Evolutionary conservation across 257 asterid genomes (phyloP), one percentile per base, ranked within the genome.

Genomic region (Nicotiana undulata): DNA sequence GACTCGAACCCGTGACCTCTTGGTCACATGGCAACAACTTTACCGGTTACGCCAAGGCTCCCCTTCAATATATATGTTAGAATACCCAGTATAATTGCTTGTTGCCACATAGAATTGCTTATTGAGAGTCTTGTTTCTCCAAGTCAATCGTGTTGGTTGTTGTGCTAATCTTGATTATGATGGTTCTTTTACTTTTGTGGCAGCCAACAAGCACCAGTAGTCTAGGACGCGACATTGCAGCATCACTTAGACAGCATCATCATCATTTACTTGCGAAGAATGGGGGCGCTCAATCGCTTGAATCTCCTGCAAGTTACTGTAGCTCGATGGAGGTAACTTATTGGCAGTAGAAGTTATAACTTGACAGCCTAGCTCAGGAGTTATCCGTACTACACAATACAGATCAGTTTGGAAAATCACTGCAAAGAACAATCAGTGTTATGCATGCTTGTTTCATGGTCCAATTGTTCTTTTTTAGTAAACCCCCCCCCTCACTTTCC

Each of bases 271-370:
- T 81, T 32, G 85, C 78, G 51, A 86, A 84, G 81, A 87, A 67
- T 81, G 86, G 52, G 29, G 88, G 82, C 78, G 83, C 84, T 80
- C 89, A 85, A 9, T 87, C 80, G 80, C 87, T 89, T 77, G 82
- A 81, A 52, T 89, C 95, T 78, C 86, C 96, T 3, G 90, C 90
- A 82, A 89, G 90, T 86, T 89, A 85, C 80, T 83, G 91, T 63
- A 88, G 91, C 91, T 88, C 97, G 7, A 85, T 80, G 93, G 94
- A 94, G 98, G 98, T 94, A 87, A 18, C 11, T 79, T 64, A 15
- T 3, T 53, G 59, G 59, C 8, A 51, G n/a, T 13, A 51, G 18
- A 15, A 53, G 17, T 53, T 53, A 16, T 53, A 16, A 4, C 20
- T 53, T 53, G 59, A 53, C 20, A 53, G 1, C 59, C 59, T 53